Conservation (phyloP, 2,329 filamentous ascomycete species). For the Botrytis aclada region DNA sequence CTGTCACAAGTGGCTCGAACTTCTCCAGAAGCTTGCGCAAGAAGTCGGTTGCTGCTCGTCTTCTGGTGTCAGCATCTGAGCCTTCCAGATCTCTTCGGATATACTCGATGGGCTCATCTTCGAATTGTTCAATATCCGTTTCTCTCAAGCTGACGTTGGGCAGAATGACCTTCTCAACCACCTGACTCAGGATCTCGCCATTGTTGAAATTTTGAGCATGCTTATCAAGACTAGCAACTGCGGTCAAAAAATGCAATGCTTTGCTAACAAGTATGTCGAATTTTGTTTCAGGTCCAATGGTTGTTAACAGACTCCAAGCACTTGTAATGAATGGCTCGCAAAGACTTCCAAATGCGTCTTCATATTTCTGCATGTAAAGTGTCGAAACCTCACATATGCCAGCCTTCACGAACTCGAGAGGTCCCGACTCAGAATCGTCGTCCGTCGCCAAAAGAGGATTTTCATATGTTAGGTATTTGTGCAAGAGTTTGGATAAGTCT, state of each 20-base stretch:
- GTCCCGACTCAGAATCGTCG: slow-evolving; percentile 84
- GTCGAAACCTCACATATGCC: slow-evolving; percentile 90
- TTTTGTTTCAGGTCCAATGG: slow-evolving; percentile 81
- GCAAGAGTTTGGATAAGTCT: slow-evolving; percentile 72
- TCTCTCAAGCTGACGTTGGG: slow-evolving; percentile 90
- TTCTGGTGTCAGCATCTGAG: slow-evolving; percentile 89
- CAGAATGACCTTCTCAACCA: slow-evolving; percentile 93
- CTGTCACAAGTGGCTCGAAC: slow-evolving; percentile 81
- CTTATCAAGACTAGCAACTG: slow-evolving; percentile 72
- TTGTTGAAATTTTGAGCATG: slow-evolving; percentile 86
- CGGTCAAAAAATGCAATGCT: slow-evolving; percentile 89
- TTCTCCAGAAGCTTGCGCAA: slow-evolving; percentile 82
- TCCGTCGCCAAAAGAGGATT: slow-evolving; percentile 79
- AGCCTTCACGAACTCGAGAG: slow-evolving; percentile 82
- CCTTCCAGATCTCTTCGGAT: slow-evolving; percentile 93
- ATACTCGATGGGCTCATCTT: slow-evolving; percentile 98
- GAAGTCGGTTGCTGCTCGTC: slow-evolving; percentile 93
- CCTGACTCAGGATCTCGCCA: slow-evolving; percentile 72
- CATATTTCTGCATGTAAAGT: slow-evolving; percentile 90
- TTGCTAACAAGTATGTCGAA: slow-evolving; percentile 94
- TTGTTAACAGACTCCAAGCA: slow-evolving; percentile 88
- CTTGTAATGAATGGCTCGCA: slow-evolving; percentile 82
- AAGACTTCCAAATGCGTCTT: slow-evolving; percentile 84
- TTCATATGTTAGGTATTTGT: slow-evolving; percentile 90
- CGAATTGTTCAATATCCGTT: slow-evolving; percentile 91